Conservation (phyloP, 2,329 filamentous ascomycete genomes). For the Aspergillus intermedius region DNA sequence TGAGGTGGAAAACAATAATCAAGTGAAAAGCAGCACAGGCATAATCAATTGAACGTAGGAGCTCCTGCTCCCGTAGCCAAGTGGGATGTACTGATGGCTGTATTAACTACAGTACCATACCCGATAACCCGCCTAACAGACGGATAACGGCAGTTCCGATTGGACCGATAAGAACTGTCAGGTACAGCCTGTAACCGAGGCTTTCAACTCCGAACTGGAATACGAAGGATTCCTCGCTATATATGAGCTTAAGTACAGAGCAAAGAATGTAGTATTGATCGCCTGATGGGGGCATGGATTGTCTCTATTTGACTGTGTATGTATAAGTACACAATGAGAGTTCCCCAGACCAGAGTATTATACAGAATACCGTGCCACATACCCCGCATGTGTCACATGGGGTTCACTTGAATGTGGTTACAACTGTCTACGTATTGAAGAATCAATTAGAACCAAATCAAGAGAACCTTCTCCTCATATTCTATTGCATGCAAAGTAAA, state of each 20-base stretch:
- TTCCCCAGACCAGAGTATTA: not conserved
- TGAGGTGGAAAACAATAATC: too few relatives aligned
- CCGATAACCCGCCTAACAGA: not conserved
- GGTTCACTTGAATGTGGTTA: not conserved
- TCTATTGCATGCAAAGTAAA: too few relatives aligned
- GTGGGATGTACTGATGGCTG: not conserved
- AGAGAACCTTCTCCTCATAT: not conserved
- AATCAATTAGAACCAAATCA: not conserved
- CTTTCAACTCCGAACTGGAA: too few relatives aligned
- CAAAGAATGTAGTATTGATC: not conserved
- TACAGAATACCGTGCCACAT: not conserved
- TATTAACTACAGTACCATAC: not conserved
- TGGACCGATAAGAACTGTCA: not conserved
- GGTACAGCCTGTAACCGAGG: not conserved
- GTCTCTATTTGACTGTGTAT: not conserved
- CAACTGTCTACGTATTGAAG: not conserved
- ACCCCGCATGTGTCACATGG: not conserved
- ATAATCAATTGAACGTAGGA: not conserved
- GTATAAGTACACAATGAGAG: too few relatives aligned
- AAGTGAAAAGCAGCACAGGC: too few relatives aligned
- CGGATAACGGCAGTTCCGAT: not conserved
- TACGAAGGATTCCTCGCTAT: not conserved
- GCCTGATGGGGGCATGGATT: slow-evolving; percentile 5
- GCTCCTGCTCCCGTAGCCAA: not conserved
- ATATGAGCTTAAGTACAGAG: too few relatives aligned